Conservation (phyloP, 2,329 filamentous ascomycete genomes). For the Ophiostoma perfectum region DNA sequence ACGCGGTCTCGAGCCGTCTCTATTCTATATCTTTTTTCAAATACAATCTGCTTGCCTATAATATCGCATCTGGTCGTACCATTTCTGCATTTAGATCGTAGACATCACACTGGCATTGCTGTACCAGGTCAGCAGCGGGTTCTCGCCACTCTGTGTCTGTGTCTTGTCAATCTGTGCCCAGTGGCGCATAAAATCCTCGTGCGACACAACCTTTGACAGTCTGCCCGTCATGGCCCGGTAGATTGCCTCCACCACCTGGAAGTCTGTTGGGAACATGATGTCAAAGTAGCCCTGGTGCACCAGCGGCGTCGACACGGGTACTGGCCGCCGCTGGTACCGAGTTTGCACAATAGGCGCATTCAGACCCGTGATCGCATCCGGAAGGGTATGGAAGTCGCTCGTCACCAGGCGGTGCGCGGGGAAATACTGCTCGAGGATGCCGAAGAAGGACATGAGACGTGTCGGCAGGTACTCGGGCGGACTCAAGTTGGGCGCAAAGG, state of each 20-base stretch:
- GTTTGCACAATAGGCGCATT: slow-evolving; percentile 97
- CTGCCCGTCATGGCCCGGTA: slow-evolving; percentile 92
- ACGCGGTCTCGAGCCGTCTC: too few species aligned
- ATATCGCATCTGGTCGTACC: too few species aligned
- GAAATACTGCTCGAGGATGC: slow-evolving; percentile 81
- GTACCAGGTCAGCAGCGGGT: slow-evolving; percentile 88
- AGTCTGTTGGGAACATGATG: slow-evolving; percentile 96
- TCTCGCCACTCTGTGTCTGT: slow-evolving; percentile 82
- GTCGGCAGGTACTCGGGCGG: slow-evolving; percentile 91
- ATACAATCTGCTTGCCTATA: too few species aligned
- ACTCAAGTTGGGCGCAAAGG: slow-evolving; percentile 64
- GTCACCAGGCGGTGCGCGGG: slow-evolving; percentile 83
- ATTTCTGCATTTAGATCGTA: slow-evolving; percentile 48
- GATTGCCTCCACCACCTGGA: slow-evolving; percentile 80
- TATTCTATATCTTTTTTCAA: too few species aligned
- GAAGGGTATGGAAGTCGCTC: slow-evolving; percentile 83
- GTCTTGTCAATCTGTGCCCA: slow-evolving; percentile 93
- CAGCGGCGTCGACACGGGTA: slow-evolving; percentile 83
- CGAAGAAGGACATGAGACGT: slow-evolving; percentile 92
- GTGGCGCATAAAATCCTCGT: slow-evolving; percentile 82
- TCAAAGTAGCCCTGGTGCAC: slow-evolving; percentile 99
- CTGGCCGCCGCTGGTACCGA: slow-evolving; percentile 76
- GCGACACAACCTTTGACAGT: slow-evolving; percentile 74
- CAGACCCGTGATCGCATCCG: slow-evolving; percentile 73
- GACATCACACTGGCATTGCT: slow-evolving; percentile 91